Conservation (phyloP, 345 rosid genomes). For the Rhodamnia argentea region DNA sequence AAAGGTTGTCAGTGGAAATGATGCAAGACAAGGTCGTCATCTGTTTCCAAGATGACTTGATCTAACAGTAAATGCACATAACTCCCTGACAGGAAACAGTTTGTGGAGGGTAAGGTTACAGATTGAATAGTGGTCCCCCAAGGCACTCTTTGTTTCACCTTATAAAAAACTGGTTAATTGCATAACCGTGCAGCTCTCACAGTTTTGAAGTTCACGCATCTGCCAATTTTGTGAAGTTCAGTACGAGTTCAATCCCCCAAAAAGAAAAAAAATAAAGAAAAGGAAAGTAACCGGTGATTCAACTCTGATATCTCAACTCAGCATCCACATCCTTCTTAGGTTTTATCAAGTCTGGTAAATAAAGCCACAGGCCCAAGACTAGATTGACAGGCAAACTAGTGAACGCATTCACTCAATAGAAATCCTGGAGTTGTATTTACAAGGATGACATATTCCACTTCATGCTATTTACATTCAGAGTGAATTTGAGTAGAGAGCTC, state of each 20-base stretch:
- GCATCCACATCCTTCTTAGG: too few relatives aligned
- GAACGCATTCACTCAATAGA: neutral
- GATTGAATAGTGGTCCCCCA: neutral
- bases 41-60: neutral
- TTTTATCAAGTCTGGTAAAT: too few relatives aligned
- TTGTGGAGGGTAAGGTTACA: neutral
- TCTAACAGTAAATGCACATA: neutral
- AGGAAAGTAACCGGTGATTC: too few relatives aligned
- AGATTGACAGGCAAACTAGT: neutral
- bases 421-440: neutral
- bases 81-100: neutral
- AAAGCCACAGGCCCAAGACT: too few relatives aligned
- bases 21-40: neutral
- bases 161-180: rapidly evolving
- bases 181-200: neutral
- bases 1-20: neutral
- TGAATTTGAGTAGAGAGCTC: too few relatives aligned
- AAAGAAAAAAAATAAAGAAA: too few relatives aligned
- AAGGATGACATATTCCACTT: neutral
- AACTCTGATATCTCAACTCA: too few relatives aligned
- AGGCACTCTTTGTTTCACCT: neutral
- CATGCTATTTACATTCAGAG: neutral
- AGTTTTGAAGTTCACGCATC: neutral
- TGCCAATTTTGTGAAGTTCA: neutral
- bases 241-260: neutral